A percentile compares a stretch with the other conserved stretches of the same genome.
Evolutionary conservation across 129 eudicot species (phyloP).

Genomic region (Erigeron canadensis): DNA sequence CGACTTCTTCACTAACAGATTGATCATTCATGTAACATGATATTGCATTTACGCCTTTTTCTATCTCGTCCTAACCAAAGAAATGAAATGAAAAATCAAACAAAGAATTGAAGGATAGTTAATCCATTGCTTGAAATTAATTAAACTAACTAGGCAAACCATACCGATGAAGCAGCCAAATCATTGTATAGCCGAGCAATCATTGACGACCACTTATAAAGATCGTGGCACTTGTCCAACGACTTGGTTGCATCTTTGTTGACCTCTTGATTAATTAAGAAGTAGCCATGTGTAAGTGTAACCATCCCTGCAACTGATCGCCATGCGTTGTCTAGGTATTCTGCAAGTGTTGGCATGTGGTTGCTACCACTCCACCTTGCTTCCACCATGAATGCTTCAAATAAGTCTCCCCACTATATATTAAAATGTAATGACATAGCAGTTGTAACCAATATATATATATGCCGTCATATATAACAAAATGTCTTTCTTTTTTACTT

Average conservation of each 20-base stretch:
- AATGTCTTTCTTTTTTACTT: background rate
- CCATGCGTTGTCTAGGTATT: constrained; percentile 35
- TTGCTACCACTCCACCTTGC: constrained; percentile 36
- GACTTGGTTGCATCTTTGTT: constrained; percentile 6
- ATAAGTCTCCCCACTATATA: constrained; percentile 29
- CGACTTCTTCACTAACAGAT: background rate
- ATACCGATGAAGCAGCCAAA: too few relatives aligned
- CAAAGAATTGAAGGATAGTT: too few relatives aligned
- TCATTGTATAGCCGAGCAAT: too few relatives aligned
- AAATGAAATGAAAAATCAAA: background rate
- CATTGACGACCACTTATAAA: too few relatives aligned
- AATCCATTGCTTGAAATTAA: too few relatives aligned
- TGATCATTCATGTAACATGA: constrained; percentile 1
- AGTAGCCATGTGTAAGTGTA: constrained; percentile 33
- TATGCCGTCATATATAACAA: background rate
- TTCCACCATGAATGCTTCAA: constrained; percentile 39
- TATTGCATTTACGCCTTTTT: background rate
- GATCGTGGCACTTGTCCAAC: constrained; percentile 23
- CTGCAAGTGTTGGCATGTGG: constrained; percentile 27
- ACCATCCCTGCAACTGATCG: constrained; percentile 29
- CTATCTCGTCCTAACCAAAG: constrained; percentile 1
- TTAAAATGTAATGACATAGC: background rate
- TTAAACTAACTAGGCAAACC: too few relatives aligned
- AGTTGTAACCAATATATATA: too few relatives aligned
- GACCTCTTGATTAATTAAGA: constrained; percentile 12